Base-by-base conservation (phyloP, 139 green algal species). In the Chlorella sorokiniana region DNA sequence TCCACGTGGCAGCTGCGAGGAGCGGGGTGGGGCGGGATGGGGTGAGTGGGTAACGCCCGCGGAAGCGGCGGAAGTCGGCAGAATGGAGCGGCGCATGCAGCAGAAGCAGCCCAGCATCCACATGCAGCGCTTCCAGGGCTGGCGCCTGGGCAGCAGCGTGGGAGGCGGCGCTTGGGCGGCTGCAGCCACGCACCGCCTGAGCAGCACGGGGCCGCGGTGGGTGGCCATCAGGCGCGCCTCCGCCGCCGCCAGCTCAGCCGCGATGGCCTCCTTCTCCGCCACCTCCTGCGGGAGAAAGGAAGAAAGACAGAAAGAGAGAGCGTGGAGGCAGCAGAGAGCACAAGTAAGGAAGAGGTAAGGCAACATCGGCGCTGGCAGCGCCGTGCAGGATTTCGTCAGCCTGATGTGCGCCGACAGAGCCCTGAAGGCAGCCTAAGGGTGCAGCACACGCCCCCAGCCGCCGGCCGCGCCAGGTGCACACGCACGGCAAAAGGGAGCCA, bases 251-350 rank as follows among this genome's bases (percentile, higher is more conserved):
- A 92, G 70, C 81, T 93, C 88, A 40, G 27, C 67, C 9, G 84
- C 74, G 37, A 92, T 90, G 11, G 64, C 42, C 51, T 90, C 87
- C 82, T 90, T 91, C 52, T 89, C 82, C 35, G 82, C 1, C 27
- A 72, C 54, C 40, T 80, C 72, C 61, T 69, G 83, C 27, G 69
- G 27, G 76, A 25, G 51, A 69, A 29, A 78, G 37, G 51, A 69
- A 29, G 8, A 3, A 4, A 6, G 65, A 5, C 37, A 45, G 31
- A 4, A 41, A 42, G 44, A 1, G n/a, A 42, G 3, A 40, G 22
- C 14, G 4, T 20, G 37, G 2, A 7, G 33, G 29, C 29, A 14
- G 61, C n/a, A 20, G 61, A 37, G n/a, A 37, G 61, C 10, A 22
- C 65, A 45, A 14, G 31, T 35, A 27, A 4, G 37, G 31, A 27